Evolutionary conservation across 2,329 filamentous ascomycete species (phyloP).

Genomic region (Lachnellula hyalina): DNA sequence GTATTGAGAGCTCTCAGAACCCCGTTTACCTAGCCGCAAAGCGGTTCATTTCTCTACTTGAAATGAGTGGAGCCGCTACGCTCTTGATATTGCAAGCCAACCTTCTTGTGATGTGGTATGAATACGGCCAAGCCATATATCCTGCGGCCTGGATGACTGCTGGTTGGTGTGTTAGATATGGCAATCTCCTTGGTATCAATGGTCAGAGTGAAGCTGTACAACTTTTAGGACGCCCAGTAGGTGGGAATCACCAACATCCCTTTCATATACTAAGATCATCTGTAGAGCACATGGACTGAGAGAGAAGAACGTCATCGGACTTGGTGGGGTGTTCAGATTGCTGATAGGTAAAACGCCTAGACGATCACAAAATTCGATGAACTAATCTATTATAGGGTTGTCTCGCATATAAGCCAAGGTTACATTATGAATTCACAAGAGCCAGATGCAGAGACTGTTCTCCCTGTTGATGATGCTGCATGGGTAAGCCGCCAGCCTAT

Average conservation of each 20-base stretch:
- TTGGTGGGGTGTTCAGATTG: constrained; percentile 45
- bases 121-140: constrained; percentile 45
- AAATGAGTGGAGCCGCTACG: constrained; percentile 38
- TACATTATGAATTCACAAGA: constrained; percentile 29
- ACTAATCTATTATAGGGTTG: constrained; percentile 22
- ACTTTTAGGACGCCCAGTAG: constrained; percentile 35
- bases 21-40: constrained; percentile 40
- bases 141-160: constrained; percentile 45
- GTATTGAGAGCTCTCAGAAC: constrained; percentile 32
- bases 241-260: constrained; percentile 4
- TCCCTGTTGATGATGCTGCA: constrained; percentile 32
- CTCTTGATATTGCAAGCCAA: constrained; percentile 42
- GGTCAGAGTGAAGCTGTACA: constrained; percentile 31
- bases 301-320: constrained; percentile 41
- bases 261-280: background rate
- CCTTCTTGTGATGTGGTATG: constrained; percentile 42
- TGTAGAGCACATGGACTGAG: constrained; percentile 41
- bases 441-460: constrained; percentile 18
- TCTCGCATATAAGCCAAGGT: constrained; percentile 27
- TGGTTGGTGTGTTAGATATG: constrained; percentile 40
- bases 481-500: constrained; percentile 33
- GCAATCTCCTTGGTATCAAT: constrained; percentile 41
- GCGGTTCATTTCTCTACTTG: constrained; percentile 37
- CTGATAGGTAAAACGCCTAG: constrained; percentile 35
- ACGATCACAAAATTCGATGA: background rate